Conservation (phyloP, 2,329 filamentous ascomycete genomes). For the Sclerotinia sclerotiorum region DNA sequence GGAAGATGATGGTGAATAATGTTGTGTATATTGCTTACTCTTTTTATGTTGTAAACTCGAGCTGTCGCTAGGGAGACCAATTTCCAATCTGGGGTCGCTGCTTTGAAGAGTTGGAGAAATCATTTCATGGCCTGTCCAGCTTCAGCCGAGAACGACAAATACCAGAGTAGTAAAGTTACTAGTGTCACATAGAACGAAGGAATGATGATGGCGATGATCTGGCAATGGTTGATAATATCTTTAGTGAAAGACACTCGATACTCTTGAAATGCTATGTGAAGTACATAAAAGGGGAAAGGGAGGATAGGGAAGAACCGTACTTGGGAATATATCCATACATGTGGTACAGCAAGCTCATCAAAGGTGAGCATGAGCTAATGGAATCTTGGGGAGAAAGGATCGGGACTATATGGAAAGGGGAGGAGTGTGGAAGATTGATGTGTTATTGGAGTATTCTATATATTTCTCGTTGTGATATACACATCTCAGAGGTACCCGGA, state of each 20-base stretch:
- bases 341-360: not conserved
- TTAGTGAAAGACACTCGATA: not conserved
- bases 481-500: too few species aligned
- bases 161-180: not conserved
- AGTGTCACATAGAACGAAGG: not conserved
- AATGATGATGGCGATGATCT: not conserved
- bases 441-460: not conserved
- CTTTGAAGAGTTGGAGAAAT: not conserved
- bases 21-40: not conserved
- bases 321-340: not conserved
- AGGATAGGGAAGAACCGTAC: not conserved
- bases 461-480: not conserved
- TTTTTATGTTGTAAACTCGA: not conserved
- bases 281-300: not conserved
- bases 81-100: not conserved
- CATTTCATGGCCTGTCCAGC: not conserved
- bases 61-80: slow-evolving; percentile 15
- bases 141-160: not conserved
- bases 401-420: not conserved
- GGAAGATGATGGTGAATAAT: not conserved
- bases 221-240: not conserved
- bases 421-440: not conserved
- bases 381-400: not conserved
- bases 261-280: not conserved
- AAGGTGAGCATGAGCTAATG: not conserved